Base-by-base conservation (phyloP, 2,329 filamentous ascomycete genomes). In the Fusarium fujikuroi region DNA sequence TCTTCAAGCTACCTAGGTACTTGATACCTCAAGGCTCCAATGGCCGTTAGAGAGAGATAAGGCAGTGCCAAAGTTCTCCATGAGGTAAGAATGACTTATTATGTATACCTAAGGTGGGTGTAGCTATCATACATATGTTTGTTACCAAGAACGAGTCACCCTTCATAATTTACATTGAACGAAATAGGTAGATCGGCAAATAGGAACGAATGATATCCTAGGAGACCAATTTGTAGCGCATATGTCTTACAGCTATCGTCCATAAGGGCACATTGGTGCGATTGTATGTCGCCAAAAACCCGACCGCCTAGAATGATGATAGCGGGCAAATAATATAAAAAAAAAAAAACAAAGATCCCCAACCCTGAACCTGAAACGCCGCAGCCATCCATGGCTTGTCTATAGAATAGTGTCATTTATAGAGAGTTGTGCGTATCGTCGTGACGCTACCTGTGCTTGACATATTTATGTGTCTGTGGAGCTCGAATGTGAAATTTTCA, bases 371-470 rank as follows among this genome's bases (percentile, higher is more conserved):
- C 56, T 25, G 28, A 43, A 72, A 61, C 71, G 67, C 71, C 71
- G 47, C 25, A 60, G 57, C 72, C 64, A 34, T 56, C 68, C 53
- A 34, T 73, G 54, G 60, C 64, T 62, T 39, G 43, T 74, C 72
- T 74, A 72, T 74, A 52, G 16, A 52, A 67, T 67, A 56, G 47
- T 69, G 56, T 66, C 60, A 46, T 62, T 56, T 66, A 57, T 62
- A 63, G 44, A 61, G 32, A 75, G 70, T 46, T 70, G 57, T 73
- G 59, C 72, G 63, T 75, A 53, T 75, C 72, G 66, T 75, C 72
- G 60, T 75, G 65, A 70, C 65, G 69, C 69, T 72, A 46, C 42
- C 43, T 46, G 56, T 73, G 62, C 49, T 67, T 52, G 57, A 60
- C 54, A 60, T 70, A 28, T 75, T 50, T 59, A 66, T 69, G 46